These are phyloP conservation scores for Logfia minima DNA, from an alignment of 129 eudicot genomes.

Conservation along the genomic window DNA sequence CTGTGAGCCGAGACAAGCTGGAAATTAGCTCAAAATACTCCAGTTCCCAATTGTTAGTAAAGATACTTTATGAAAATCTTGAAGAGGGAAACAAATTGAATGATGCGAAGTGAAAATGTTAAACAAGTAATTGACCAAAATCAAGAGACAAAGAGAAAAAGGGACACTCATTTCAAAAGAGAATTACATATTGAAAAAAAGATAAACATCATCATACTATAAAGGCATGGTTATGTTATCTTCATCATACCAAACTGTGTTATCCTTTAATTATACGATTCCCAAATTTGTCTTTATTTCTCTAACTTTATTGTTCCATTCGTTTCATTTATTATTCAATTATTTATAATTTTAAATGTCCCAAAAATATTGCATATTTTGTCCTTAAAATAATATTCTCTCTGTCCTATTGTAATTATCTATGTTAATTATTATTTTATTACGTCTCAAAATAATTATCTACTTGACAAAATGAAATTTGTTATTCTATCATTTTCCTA, in stretches of 20 bases:
- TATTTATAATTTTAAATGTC: too few species aligned
- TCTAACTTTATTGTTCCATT: not conserved
- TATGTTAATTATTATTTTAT: too few species aligned
- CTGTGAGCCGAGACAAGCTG: too few species aligned
- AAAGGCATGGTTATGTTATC: slow-evolving; percentile 33
- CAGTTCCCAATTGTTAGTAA: too few species aligned
- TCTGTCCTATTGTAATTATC: too few species aligned
- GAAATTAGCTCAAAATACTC: too few species aligned
- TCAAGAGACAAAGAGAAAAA: slow-evolving; percentile 22
- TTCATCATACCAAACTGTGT: slow-evolving; percentile 27
- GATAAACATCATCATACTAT: slow-evolving; percentile 35
- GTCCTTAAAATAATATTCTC: too few species aligned
- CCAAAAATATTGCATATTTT: too few species aligned
- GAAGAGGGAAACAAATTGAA: not conserved
- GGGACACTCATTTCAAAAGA: slow-evolving; percentile 27
- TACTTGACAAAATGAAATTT: too few species aligned
- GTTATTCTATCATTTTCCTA: too few species aligned
- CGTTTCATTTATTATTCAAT: too few species aligned
- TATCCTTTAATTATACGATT: not conserved
- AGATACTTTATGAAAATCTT: not conserved
- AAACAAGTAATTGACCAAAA: slow-evolving; percentile 29
- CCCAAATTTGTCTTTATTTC: not conserved
- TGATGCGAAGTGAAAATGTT: slow-evolving; percentile 5
- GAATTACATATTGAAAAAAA: slow-evolving; percentile 24
- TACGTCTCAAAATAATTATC: too few species aligned